Percentiles rank a stretch among this genome's conserved stretches.
Conservation (phyloP, 768 basidiomycete genomes). For the Auricularia sp. region DNA sequence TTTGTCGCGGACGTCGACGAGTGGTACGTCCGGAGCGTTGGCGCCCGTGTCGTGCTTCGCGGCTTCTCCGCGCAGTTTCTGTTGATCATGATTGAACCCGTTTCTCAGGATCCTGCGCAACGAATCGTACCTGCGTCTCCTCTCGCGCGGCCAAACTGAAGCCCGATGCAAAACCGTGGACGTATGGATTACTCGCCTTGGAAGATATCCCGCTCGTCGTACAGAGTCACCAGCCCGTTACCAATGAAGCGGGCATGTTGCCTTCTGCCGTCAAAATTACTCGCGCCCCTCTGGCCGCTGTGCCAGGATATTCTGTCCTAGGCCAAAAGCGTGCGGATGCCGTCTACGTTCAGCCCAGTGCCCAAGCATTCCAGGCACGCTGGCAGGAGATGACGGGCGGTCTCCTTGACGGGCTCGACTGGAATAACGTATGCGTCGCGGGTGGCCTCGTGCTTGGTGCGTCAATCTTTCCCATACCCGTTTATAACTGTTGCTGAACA, state of each 20-base stretch:
- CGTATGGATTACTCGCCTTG: neutral
- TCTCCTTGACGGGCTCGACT: constrained; percentile 8
- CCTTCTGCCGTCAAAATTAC: neutral
- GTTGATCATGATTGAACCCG: too few species aligned
- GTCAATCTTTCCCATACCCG: neutral
- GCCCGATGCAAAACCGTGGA: neutral
- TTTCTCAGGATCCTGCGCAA: neutral
- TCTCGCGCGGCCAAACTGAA: neutral
- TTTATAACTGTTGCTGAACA: too few species aligned
- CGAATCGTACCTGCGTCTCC: neutral
- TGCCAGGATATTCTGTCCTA: constrained; percentile 5
- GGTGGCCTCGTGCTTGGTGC: constrained; percentile 10
- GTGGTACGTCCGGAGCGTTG: neutral
- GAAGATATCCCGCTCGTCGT: neutral
- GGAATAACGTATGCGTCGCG: constrained; percentile 11
- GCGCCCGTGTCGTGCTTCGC: too few species aligned
- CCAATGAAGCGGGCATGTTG: neutral
- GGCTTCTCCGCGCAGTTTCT: neutral
- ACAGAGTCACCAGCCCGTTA: neutral
- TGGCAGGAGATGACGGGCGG: constrained; percentile 6
- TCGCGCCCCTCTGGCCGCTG: neutral
- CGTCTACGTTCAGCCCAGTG: constrained; percentile 5
- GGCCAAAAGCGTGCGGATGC: constrained; percentile 4
- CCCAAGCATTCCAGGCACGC: neutral
- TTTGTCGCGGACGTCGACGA: neutral